These are phyloP conservation scores for Aaosphaeria pasadenensis DNA, from an alignment of 2,329 filamentous ascomycete genomes.

Conservation along the genomic window DNA sequence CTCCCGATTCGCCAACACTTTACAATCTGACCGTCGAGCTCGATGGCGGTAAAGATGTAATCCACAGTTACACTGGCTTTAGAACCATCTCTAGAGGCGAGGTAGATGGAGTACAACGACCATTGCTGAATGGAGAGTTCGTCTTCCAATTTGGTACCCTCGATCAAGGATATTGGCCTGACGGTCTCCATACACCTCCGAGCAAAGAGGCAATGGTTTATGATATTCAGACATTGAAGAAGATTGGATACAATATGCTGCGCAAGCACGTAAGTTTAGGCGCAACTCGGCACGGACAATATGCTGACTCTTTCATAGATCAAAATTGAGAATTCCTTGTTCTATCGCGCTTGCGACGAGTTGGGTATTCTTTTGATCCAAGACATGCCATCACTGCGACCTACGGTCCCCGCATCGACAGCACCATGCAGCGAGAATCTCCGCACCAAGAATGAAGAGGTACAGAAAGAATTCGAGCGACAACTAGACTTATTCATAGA, in stretches of 20 bases:
- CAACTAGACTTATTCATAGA: constrained; percentile 61
- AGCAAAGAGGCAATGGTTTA: constrained; percentile 66
- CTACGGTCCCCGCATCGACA: constrained; percentile 14
- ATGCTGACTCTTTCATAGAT: constrained; percentile 44
- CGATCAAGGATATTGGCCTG: constrained; percentile 71
- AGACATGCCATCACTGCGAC: constrained; percentile 64
- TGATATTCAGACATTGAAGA: constrained; percentile 63
- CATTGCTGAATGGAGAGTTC: constrained; percentile 66
- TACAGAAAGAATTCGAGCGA: constrained; percentile 64
- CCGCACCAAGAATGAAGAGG: constrained; percentile 28
- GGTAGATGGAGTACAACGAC: constrained; percentile 58
- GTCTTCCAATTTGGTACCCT: constrained; percentile 66
- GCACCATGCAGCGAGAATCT: neutral
- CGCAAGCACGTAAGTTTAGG: constrained; percentile 61
- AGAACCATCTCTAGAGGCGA: constrained; percentile 58
- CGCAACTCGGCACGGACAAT: neutral
- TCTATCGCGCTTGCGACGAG: constrained; percentile 65
- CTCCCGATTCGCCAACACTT: constrained; percentile 59
- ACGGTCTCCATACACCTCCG: constrained; percentile 64
- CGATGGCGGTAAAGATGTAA: constrained; percentile 45
- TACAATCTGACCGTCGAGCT: constrained; percentile 62
- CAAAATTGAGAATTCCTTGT: constrained; percentile 65
- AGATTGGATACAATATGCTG: constrained; percentile 66
- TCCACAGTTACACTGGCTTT: constrained; percentile 68
- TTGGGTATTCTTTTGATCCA: constrained; percentile 66